phyloP scores from a whole-genome alignment of 2,329 filamentous ascomycete species.

The Scedosporium minutisporum region DNA sequence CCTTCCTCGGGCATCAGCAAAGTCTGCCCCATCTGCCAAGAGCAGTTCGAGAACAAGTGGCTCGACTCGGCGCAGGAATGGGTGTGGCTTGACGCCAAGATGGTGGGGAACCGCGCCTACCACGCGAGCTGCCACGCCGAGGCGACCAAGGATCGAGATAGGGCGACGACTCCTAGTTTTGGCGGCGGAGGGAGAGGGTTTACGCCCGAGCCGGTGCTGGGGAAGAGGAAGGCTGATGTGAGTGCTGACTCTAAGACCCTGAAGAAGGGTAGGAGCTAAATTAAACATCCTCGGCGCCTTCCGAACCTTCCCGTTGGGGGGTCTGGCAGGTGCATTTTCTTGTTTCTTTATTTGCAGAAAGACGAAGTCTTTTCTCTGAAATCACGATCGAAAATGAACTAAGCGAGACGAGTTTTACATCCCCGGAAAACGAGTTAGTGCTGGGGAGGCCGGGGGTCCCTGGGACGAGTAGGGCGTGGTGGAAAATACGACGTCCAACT shows the following conservation, averaged over 20 bases:
- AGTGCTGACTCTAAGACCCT: background rate
- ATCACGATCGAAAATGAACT: background rate
- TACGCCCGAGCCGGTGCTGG: constrained; percentile 8
- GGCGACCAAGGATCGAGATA: constrained; percentile 55
- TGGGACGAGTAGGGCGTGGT: background rate
- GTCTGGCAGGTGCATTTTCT: background rate
- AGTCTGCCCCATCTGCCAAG: constrained; percentile 88
- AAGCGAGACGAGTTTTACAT: background rate
- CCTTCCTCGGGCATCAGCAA: constrained; percentile 65
- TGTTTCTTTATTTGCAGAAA: background rate
- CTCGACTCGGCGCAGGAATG: constrained; percentile 90
- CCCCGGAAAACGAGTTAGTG: no score
- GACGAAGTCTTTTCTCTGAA: background rate
- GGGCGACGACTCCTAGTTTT: constrained; percentile 23
- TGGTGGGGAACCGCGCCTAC: constrained; percentile 70
- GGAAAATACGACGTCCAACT: background rate
- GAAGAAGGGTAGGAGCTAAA: constrained; percentile 6
- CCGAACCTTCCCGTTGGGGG: background rate
- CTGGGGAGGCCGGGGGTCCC: background rate
- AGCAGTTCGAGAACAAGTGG: constrained; percentile 88
- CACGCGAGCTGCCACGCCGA: constrained; percentile 86
- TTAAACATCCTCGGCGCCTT: background rate
- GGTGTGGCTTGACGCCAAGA: constrained; percentile 86
- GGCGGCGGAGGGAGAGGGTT: constrained; percentile 64
- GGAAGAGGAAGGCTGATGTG: constrained; percentile 9